Evolutionary conservation across 148 eudicot species (phyloP).

Genomic region (Amaranthus hypochondriacus): DNA sequence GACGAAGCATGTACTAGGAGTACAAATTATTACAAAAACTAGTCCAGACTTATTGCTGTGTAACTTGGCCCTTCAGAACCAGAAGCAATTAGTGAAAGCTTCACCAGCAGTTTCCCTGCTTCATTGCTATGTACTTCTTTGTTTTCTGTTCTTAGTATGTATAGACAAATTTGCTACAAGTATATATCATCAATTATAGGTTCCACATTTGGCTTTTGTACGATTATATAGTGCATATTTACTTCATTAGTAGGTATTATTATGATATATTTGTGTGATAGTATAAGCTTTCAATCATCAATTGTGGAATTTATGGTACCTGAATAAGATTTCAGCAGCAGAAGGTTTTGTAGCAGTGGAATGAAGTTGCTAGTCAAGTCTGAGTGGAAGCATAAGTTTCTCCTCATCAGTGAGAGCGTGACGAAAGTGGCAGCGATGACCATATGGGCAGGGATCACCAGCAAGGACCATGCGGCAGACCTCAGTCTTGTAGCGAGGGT

Average conservation of each 20-base stretch:
- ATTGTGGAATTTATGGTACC: constrained; percentile 12
- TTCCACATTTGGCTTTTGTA: background rate
- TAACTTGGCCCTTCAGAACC: background rate
- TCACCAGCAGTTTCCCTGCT: constrained; percentile 4
- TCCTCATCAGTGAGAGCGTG: constrained; percentile 63
- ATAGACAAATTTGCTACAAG: constrained; percentile 13
- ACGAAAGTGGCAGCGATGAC: constrained; percentile 86
- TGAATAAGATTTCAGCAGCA: constrained; percentile 1
- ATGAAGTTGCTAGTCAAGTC: constrained; percentile 16
- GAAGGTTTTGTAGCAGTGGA: background rate
- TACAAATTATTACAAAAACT: constrained; percentile 19
- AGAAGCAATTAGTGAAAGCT: background rate
- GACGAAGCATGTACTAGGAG: constrained; percentile 14
- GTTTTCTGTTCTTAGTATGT: background rate
- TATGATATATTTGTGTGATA: constrained; percentile 1
- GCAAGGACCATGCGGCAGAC: constrained; percentile 76
- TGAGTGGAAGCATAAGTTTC: constrained; percentile 38
- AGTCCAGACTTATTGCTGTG: background rate
- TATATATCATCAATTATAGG: background rate
- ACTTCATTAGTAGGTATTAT: constrained; percentile 10
- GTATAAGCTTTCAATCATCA: constrained; percentile 7
- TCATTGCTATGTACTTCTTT: background rate
- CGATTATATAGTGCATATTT: background rate
- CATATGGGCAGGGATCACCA: constrained; percentile 66
- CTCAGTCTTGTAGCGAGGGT: constrained; percentile 84